phyloP scores from a whole-genome alignment of 1,284 basidiomycete species.

The Jaminaea rosea region DNA sequence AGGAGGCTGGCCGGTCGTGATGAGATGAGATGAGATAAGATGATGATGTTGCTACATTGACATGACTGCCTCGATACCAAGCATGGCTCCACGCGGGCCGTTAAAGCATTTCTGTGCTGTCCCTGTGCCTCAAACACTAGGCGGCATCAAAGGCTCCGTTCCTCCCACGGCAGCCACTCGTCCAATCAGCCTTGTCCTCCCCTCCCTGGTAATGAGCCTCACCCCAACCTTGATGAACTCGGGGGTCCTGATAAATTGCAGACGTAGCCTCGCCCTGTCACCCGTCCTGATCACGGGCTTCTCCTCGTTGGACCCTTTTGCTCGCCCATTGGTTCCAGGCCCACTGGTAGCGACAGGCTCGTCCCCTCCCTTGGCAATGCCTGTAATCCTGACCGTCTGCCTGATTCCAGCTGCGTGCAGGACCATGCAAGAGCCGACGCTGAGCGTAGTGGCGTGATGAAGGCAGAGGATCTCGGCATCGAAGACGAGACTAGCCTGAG shows the following conservation, averaged over 20 bases:
- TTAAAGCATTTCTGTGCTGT: not conserved
- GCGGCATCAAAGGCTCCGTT: constrained; percentile 13
- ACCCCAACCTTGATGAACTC: constrained; percentile 42
- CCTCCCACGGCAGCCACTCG: constrained; percentile 32
- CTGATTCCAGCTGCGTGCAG: constrained; percentile 40
- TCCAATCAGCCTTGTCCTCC: constrained; percentile 42
- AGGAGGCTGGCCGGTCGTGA: too few relatives aligned
- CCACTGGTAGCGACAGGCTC: not conserved
- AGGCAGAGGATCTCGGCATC: constrained; percentile 44
- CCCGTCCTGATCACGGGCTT: constrained; percentile 43
- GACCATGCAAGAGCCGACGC: constrained; percentile 43
- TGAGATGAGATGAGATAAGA: too few relatives aligned
- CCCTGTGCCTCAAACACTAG: not conserved
- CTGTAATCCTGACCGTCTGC: constrained; percentile 42
- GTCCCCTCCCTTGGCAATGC: constrained; percentile 25
- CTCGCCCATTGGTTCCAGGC: too few relatives aligned
- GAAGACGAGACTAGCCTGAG: constrained; percentile 34
- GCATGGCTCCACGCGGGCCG: too few relatives aligned
- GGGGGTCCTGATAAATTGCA: constrained; percentile 36
- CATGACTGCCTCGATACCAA: too few relatives aligned
- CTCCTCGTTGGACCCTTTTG: constrained; percentile 6
- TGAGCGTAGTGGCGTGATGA: constrained; percentile 44
- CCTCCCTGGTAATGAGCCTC: constrained; percentile 41
- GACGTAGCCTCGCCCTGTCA: constrained; percentile 35
- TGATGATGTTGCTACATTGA: too few relatives aligned